phyloP scores from a whole-genome alignment of 352 stramenopile species.

The Pythium aristosporum region DNA sequence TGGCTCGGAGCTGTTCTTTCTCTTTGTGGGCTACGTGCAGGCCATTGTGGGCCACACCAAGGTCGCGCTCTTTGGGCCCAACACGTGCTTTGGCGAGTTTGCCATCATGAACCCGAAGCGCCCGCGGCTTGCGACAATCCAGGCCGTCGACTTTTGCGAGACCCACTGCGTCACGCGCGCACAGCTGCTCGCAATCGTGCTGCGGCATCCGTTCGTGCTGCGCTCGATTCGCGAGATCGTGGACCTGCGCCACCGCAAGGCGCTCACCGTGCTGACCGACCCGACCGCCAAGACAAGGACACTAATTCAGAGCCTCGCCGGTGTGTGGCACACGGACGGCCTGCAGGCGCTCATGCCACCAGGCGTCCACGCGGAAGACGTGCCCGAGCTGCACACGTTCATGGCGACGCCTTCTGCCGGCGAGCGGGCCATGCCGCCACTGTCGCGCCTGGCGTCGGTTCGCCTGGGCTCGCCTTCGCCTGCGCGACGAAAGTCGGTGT shows the following conservation, averaged over 20 bases:
- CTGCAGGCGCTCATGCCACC: constrained; percentile 45
- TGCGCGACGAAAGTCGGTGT: constrained; percentile 17
- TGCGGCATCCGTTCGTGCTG: constrained; percentile 59
- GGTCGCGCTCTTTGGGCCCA: constrained; percentile 63
- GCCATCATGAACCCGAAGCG: constrained; percentile 72
- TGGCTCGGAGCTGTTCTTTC: constrained; percentile 81
- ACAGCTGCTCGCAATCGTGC: constrained; percentile 45
- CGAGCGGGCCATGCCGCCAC: not conserved
- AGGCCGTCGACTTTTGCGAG: constrained; percentile 79
- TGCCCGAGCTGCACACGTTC: constrained; percentile 53
- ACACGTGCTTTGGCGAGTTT: constrained; percentile 81
- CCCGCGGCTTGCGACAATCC: constrained; percentile 69
- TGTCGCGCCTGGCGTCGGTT: constrained; percentile 9
- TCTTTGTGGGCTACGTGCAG: constrained; percentile 75
- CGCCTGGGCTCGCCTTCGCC: not conserved
- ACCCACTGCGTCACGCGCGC: constrained; percentile 61
- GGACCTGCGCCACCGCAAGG: constrained; percentile 52
- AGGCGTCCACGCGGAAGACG: constrained; percentile 29
- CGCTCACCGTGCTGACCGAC: constrained; percentile 52
- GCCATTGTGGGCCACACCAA: constrained; percentile 63
- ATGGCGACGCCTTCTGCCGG: not conserved
- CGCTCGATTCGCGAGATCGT: constrained; percentile 58
- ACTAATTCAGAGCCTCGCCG: constrained; percentile 59
- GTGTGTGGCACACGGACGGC: constrained; percentile 59
- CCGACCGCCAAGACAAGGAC: constrained; percentile 56